Evolutionary conservation across 2,329 filamentous ascomycete species (phyloP).

Genomic region (Bipolaris bicolor): DNA sequence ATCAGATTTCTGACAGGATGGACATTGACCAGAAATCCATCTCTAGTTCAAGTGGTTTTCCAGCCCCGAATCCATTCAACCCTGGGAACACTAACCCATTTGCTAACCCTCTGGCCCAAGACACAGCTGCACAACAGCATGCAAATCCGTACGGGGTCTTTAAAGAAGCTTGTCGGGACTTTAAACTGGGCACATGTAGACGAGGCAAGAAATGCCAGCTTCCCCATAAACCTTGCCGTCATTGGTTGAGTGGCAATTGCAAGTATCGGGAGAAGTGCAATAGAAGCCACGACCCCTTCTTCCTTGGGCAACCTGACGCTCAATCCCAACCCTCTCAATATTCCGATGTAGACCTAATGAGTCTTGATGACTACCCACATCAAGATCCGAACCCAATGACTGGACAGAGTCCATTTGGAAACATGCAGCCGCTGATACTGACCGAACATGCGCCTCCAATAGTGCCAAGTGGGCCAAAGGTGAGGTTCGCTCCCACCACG

Average conservation of each 20-base stretch:
- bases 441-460: neutral
- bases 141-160: neutral
- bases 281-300: conserved; percentile 12
- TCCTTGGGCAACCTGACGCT: neutral
- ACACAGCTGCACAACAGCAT: neutral
- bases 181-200: conserved; percentile 1
- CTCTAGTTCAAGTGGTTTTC: neutral
- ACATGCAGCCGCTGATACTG: neutral
- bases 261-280: neutral
- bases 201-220: neutral
- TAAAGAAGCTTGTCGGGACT: conserved; percentile 2
- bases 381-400: neutral
- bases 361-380: neutral
- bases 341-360: neutral
- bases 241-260: conserved; percentile 4
- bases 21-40: neutral
- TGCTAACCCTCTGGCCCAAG: neutral
- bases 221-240: conserved; percentile 2
- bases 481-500: neutral
- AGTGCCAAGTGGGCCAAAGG: neutral
- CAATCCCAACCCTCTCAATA: neutral
- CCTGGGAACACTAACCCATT: neutral
- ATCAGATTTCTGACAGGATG: neutral
- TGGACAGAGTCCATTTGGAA: neutral
- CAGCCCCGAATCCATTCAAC: neutral